Evolutionary conservation across 257 asterid species (phyloP), one percentile per base, ranked within the genome.

Genomic region (Apocynum venetum): DNA sequence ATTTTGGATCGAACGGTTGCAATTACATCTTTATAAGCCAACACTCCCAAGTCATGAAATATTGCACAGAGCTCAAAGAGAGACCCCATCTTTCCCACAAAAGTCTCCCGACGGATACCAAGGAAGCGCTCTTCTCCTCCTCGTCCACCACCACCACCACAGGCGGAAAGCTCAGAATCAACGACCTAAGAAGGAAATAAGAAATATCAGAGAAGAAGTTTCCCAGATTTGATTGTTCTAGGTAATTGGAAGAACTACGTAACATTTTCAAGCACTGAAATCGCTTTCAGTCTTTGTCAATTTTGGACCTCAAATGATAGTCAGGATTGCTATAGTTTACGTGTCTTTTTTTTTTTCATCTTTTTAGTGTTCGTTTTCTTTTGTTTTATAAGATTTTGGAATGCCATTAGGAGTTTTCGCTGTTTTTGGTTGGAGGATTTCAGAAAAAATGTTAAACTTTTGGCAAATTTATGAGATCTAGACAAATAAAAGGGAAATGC

Each of bases 51-150:
- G 38, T 41, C 73, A 43, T 11, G 73, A 68, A 43, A 68, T 43
- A 20, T 43, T 17, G 52, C 49, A 40, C 73, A 19, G 73, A 13
- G 31, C 71, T 65, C 46, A 63, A 38, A 41, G 72, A 7, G 53
- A 17, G 53, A 68, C 73, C 73, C 69, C 73, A 6, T 43, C 73
- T 68, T 68, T 43, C 53, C 72, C 73, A 43, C 53, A 68, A 68
- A 68, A 43, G 47, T 20, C 38, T 43, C 73, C 36, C 36, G 53
- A 68, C 73, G 38, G 53, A 19, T 17, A 68, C 73, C 14, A 6
- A 13, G n/a, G 47, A 15, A 13, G 19, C n/a, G 70, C 70, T 64
- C 4, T 36, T 36, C 41, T 4, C 2, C 20, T 14, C 61, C 61
- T 15, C 20, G 31, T 53, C 44, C 19, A 1, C 51, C 72, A 15